Base-by-base conservation (phyloP, 2,329 filamentous ascomycete species). In the Conoideocrella luteorostrata region DNA sequence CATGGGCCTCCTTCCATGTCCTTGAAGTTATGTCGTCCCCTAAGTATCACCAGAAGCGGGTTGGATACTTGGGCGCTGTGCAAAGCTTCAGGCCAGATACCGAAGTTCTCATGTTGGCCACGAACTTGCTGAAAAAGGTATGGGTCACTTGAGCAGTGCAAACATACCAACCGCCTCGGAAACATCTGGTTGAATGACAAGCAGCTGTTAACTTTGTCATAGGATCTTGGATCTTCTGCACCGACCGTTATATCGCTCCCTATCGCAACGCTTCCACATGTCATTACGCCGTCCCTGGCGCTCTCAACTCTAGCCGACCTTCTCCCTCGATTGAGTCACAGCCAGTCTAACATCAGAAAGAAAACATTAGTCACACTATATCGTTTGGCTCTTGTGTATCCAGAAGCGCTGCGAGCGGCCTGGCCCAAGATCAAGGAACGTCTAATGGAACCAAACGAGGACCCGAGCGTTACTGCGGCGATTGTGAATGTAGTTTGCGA, bases 391-490 rank as follows among this genome's bases (percentile, higher is more conserved):
- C 69, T 98, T 44, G 90, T 97, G n/a, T 97, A 96, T 56, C 93
- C 93, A 1, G 93, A 98, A 65, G 91, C 91, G 1, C 70, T 98
- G 43, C 78, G 90, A 37, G 83, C 90, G 17, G 90, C 89, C 39
- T 98, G 93, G 91, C 93, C 93, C 7, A 96, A 94, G 68, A 94
- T 98, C 55, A 95, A 95, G 64, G 93, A 97, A 56, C 80, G 88
- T 13, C 69, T 98, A 45, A 86, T 94, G 78, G 89, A 97, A 64
- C 84, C 88, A 47, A 74, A 83, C 43, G 91, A 97, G 61, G 90
- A 97, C 61, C 78, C 86, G 2, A 95, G 88, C 60, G 93, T 98
- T 24, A 97, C 90, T 18, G 88, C 93, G 37, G 90, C 93, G 15
- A 95, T 96, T 47, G 84, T 98, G 39, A 98, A 98, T 63, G 91